Conservation (phyloP, 306 rosid species). For the Lathyrus oleraceus region DNA sequence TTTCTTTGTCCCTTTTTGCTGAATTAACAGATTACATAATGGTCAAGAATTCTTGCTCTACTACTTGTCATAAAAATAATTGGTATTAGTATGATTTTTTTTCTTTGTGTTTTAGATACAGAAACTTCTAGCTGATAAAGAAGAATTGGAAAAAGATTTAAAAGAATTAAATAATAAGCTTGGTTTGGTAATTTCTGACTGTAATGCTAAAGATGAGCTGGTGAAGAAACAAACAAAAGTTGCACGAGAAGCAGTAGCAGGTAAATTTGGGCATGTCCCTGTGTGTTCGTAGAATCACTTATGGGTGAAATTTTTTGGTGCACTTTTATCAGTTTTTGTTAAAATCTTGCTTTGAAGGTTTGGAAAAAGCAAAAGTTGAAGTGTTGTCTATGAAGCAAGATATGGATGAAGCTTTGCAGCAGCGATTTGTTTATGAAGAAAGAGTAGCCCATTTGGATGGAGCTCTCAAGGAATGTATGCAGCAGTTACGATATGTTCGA, state of each 20-base stretch:
- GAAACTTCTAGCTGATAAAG: slow-evolving; percentile 66
- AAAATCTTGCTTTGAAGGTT: slow-evolving; percentile 53
- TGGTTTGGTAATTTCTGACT: slow-evolving; percentile 58
- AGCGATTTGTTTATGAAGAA: slow-evolving; percentile 58
- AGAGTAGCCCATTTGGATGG: slow-evolving; percentile 72
- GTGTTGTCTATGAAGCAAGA: slow-evolving; percentile 54
- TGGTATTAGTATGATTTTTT: slow-evolving; percentile 8
- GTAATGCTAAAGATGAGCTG: slow-evolving; percentile 73
- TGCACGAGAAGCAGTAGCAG: slow-evolving; percentile 74
- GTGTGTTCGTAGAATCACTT: slow-evolving; percentile 11
- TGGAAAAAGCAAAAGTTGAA: slow-evolving; percentile 72
- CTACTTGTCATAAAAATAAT: slow-evolving; percentile 1
- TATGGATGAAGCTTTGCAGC: slow-evolving; percentile 60
- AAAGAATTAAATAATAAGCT: slow-evolving; percentile 58
- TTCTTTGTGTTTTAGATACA: slow-evolving; percentile 46
- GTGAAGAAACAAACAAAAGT: slow-evolving; percentile 67
- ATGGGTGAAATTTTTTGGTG: not conserved
- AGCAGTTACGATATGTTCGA: slow-evolving; percentile 78
- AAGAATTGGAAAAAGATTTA: slow-evolving; percentile 66
- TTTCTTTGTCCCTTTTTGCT: not conserved
- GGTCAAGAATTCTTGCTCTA: not conserved
- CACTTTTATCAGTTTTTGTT: slow-evolving; percentile 20
- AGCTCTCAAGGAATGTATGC: slow-evolving; percentile 89
- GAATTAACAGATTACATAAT: slow-evolving; percentile 22
- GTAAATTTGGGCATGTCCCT: slow-evolving; percentile 39